Evolutionary conservation across 2,329 filamentous ascomycete species (phyloP), one percentile per base, ranked within the genome.

Genomic region (Phyllosticta citribraziliensis): DNA sequence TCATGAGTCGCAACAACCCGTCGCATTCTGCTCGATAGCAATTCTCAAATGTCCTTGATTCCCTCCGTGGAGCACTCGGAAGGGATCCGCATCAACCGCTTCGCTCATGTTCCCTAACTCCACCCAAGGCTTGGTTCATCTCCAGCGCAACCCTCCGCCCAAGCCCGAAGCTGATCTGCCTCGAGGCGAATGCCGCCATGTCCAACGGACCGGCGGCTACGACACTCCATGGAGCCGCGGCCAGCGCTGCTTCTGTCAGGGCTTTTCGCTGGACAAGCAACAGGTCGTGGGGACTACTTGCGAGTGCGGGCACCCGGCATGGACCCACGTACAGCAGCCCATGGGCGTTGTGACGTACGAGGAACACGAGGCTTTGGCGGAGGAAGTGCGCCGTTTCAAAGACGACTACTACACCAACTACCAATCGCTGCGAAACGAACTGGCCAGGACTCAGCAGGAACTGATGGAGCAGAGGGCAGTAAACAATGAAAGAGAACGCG

Each of bases 271-370:
- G 4, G 70, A 70, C 25, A 56, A 47, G 33, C 70, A 73, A 57
- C 64, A 70, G 10, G 60, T 69, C 12, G 67, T 74, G 20, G 71
- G 71, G 64, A 75, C 74, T n/a, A 71, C 67, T 56, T 79, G 77
- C 64, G 75, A 75, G 20, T 79, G 76, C 65, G 76, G 76, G 14
- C 76, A 79, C 66, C 76, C 77, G 66, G 76, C 76, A 65, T 79
- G 76, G 72, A 74, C 75, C 64, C 77, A 79, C 64, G 73, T 74
- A 62, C 66, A 68, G 5, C 69, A 74, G 62, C 69, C 71, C 10
- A 58, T 70, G 22, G 69, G 69, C 3, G 66, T 67, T 5, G 72
- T 74, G 30, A 69, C 73, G 47, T 67, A 70, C 61, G 72, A 75
- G 24, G 68, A 75, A 62, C 72, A 75, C 60, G 57, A 69, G 4